phyloP scores from a whole-genome alignment of 2,329 filamentous ascomycete species.

The Conoideocrella luteorostrata region DNA sequence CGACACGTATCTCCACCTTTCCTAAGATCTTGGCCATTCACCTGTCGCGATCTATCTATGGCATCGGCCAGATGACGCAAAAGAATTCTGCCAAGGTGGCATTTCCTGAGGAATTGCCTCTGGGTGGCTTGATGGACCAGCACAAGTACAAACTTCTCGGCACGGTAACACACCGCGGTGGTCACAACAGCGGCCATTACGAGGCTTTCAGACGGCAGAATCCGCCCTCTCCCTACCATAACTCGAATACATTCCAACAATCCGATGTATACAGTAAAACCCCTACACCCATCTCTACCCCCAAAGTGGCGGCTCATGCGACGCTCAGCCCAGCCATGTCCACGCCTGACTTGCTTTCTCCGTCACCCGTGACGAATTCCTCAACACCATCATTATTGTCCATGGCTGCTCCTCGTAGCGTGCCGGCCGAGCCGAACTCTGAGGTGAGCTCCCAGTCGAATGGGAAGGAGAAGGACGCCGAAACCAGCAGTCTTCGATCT shows the following conservation, averaged over 20 bases:
- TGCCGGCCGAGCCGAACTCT: constrained; percentile 21
- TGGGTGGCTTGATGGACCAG: constrained; percentile 73
- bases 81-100: constrained; percentile 94
- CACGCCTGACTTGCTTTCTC: constrained; percentile 40
- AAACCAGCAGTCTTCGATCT: constrained; percentile 48
- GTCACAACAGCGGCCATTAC: constrained; percentile 94
- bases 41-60: constrained; percentile 88
- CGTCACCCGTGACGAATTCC: constrained; percentile 25
- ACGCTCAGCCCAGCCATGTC: constrained; percentile 38
- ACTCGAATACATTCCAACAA: constrained; percentile 69
- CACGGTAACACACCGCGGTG: constrained; percentile 90
- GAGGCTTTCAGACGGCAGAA: constrained; percentile 91
- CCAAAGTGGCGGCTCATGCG: constrained; percentile 31
- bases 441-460: constrained; percentile 20
- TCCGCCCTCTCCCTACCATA: constrained; percentile 71
- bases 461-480: constrained; percentile 35
- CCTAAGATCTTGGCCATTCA: constrained; percentile 89
- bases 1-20: constrained; percentile 80
- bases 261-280: constrained; percentile 66
- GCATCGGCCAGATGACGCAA: constrained; percentile 65
- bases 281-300: constrained; percentile 46
- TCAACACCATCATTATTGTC: constrained; percentile 34
- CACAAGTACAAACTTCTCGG: constrained; percentile 79
- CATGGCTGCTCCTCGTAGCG: constrained; percentile 22
- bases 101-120: constrained; percentile 78